phyloP scores from a whole-genome alignment of 371 early-diverging fungal genomes.

The Mortierella sp. region DNA sequence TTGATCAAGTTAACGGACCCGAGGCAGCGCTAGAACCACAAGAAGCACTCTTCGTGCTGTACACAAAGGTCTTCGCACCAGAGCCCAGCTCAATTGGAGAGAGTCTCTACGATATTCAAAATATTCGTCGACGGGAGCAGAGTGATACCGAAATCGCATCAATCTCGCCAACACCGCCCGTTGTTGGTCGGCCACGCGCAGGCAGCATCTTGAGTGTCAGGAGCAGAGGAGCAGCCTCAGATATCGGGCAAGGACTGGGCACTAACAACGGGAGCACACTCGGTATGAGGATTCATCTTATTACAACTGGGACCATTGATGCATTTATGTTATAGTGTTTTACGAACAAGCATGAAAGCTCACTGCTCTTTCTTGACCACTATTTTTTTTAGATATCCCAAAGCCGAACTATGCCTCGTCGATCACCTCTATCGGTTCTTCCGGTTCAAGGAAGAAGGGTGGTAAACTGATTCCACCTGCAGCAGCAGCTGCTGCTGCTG shows the following conservation, averaged over 20 bases:
- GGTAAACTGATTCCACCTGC: conserved; percentile 12
- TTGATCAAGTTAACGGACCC: conserved; percentile 63
- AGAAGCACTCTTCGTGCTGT: conserved; percentile 70
- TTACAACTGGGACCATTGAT: too few species aligned
- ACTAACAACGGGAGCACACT: conserved; percentile 17
- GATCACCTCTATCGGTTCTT: conserved; percentile 38
- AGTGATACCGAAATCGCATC: conserved; percentile 21
- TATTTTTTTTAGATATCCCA: conserved; percentile 19
- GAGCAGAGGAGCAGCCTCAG: conserved; percentile 26
- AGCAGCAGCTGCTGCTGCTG: conserved; percentile 3
- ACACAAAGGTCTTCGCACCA: conserved; percentile 66
- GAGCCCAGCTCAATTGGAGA: conserved; percentile 50
- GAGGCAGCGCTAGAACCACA: conserved; percentile 68
- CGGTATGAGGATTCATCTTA: conserved; percentile 1
- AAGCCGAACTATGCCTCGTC: conserved; percentile 50
- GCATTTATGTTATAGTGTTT: neutral
- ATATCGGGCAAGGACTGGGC: conserved; percentile 20
- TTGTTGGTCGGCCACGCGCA: conserved; percentile 43
- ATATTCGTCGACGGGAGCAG: conserved; percentile 43
- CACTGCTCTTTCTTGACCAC: too few species aligned
- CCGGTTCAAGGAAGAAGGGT: conserved; percentile 20
- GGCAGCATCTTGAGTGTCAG: conserved; percentile 37
- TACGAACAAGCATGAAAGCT: neutral
- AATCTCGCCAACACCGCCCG: conserved; percentile 1
- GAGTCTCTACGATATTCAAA: conserved; percentile 42